Evolutionary conservation across 495 filamentous ascomycete genomes (phyloP), one percentile per base, ranked within the genome.

Genomic region (Amorphotheca resinae): DNA sequence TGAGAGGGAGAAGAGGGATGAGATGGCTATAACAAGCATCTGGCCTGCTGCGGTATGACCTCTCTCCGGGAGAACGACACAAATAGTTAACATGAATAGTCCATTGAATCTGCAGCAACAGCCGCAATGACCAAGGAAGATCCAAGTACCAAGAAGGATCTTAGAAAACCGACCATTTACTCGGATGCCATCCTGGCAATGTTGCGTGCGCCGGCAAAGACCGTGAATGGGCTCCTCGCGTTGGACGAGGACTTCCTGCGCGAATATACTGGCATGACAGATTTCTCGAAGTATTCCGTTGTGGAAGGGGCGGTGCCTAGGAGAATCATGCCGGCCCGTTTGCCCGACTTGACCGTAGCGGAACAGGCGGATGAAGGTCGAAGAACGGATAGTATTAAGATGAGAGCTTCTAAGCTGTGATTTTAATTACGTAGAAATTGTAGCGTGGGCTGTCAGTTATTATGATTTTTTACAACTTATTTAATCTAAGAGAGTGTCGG

Each of bases 231-330:
- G 0, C 62, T 75, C 7, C 60, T 89, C 3, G 67, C 77, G 28
- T 73, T 87, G 1, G 86, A 93, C 49, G 86, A 93, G 54, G 86
- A 93, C 56, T 89, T 87, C 50, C 67, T 93, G 21, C 66, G 82
- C 17, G 62, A 70, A 20, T 61, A 78, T 35, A 31, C 22, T 22
- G 74, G 77, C 1, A 64, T 88, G 3, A 67, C 64, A 0, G 82
- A 93, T 58, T 91, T 93, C 56, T 73, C 73, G 0, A 71, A 74
- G 46, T 93, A 93, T 56, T 69, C 71, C 3, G 60, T 89, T 0
- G 67, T 91, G 0, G 64, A 70, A 0, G 86, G 84, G 0, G 52
- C 73, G 0, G 57, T 31, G 0, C 84, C 86, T 0, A 60, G 84
- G 18, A 64, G 86, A 31, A 91, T 93, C 36, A 89, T 93, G 86